phyloP scores from a whole-genome alignment of 2,329 filamentous ascomycete genomes.

The Nothophaeocryptopus gaeumannii region DNA sequence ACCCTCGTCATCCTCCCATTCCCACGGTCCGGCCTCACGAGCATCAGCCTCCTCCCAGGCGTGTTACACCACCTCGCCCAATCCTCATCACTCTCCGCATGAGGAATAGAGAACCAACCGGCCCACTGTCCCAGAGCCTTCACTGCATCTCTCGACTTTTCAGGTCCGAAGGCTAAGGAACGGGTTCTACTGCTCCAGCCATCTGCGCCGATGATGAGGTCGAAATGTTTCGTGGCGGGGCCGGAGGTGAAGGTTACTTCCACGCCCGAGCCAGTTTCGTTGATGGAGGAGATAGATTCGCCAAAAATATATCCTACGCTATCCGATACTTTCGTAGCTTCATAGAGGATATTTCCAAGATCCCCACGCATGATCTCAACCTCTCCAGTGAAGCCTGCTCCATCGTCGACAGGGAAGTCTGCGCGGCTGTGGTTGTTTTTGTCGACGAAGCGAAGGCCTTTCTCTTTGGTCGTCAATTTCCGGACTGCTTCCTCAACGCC shows the following conservation, averaged over 20 bases:
- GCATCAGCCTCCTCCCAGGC: slow-evolving; percentile 25
- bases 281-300: slow-evolving; percentile 18
- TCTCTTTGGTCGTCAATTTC: slow-evolving; percentile 20
- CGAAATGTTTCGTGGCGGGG: slow-evolving; percentile 16
- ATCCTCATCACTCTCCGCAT: slow-evolving; percentile 20
- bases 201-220: slow-evolving; percentile 32
- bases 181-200: slow-evolving; percentile 29
- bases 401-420: slow-evolving; percentile 26
- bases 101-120: slow-evolving; percentile 30
- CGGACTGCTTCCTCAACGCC: slow-evolving; percentile 26
- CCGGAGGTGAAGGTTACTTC: slow-evolving; percentile 12
- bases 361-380: slow-evolving; percentile 57
- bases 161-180: slow-evolving; percentile 23
- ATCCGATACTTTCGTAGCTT: slow-evolving; percentile 19
- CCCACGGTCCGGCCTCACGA: slow-evolving; percentile 24
- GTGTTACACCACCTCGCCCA: slow-evolving; percentile 32
- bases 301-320: slow-evolving; percentile 25
- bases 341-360: slow-evolving; percentile 46
- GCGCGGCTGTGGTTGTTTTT: slow-evolving; percentile 20
- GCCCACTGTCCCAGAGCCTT: slow-evolving; percentile 24
- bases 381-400: slow-evolving; percentile 44
- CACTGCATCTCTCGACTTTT: slow-evolving; percentile 14
- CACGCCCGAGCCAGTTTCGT: slow-evolving; percentile 8
- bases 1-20: slow-evolving; percentile 15
- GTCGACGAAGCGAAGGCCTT: slow-evolving; percentile 29